Evolutionary conservation across 2,329 filamentous ascomycete genomes (phyloP).

Genomic region (Xylaria hypoxylon): DNA sequence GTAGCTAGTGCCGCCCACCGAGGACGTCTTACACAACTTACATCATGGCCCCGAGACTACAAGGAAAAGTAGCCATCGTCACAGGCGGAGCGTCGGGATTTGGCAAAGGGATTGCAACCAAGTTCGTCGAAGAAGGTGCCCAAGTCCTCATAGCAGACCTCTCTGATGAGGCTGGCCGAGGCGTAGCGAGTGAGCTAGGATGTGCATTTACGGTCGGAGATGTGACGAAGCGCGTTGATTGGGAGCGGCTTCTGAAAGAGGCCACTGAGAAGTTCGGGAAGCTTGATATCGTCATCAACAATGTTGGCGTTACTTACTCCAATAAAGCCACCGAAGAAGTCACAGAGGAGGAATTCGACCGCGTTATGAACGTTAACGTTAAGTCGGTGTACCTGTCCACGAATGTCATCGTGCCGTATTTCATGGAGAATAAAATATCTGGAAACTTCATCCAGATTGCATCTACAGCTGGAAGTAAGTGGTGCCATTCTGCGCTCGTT

Average conservation of each 20-base stretch:
- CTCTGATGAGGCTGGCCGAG: conserved; percentile 62
- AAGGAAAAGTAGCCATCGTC: conserved; percentile 58
- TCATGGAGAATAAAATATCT: conserved; percentile 64
- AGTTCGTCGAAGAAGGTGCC: conserved; percentile 70
- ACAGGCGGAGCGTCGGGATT: conserved; percentile 72
- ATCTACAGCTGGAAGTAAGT: conserved; percentile 65
- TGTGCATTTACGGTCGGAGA: conserved; percentile 59
- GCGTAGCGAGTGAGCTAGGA: conserved; percentile 59
- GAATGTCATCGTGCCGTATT: conserved; percentile 69
- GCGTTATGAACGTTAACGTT: conserved; percentile 75
- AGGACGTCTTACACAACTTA: neutral
- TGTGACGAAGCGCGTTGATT: conserved; percentile 65
- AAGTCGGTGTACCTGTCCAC: conserved; percentile 73
- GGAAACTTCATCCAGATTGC: conserved; percentile 75
- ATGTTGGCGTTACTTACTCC: conserved; percentile 68
- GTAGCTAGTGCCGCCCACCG: neutral
- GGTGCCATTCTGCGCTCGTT: neutral
- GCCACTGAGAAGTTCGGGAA: conserved; percentile 61
- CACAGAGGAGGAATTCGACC: conserved; percentile 74
- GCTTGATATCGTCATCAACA: conserved; percentile 71
- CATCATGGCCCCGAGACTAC: conserved; percentile 49
- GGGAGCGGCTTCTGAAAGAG: conserved; percentile 61
- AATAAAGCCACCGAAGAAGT: conserved; percentile 74
- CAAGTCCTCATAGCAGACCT: conserved; percentile 73
- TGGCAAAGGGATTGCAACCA: conserved; percentile 69